Conservation (phyloP, 805 yeast genomes). For the Dipodascopsis tothii region DNA sequence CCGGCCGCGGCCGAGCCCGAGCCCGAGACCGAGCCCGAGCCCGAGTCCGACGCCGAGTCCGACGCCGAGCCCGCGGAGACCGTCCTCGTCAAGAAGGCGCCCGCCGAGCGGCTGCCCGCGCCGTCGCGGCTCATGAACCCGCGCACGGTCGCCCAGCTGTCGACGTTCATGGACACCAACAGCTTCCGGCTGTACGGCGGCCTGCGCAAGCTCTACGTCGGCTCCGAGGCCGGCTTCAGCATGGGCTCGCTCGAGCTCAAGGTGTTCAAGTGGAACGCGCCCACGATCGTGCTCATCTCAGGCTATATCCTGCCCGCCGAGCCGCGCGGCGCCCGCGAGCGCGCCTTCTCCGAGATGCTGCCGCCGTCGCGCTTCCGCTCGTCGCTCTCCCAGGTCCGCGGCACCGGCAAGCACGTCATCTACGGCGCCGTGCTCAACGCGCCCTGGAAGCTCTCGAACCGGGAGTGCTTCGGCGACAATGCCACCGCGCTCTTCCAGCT, state of each 20-base stretch:
- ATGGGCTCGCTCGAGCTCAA: slow-evolving; percentile 79
- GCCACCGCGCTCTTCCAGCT: slow-evolving; percentile 56
- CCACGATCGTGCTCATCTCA: slow-evolving; percentile 60
- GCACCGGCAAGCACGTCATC: slow-evolving; percentile 36
- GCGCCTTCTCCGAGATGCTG: slow-evolving; percentile 24
- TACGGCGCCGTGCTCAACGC: slow-evolving; percentile 59
- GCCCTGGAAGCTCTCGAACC: slow-evolving; percentile 75
- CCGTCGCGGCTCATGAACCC: slow-evolving; percentile 39
- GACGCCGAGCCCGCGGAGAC: slow-evolving; percentile 5
- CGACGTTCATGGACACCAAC: slow-evolving; percentile 32
- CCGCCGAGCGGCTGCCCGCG: slow-evolving; percentile 17
- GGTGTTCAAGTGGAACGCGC: slow-evolving; percentile 85
- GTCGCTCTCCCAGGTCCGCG: slow-evolving; percentile 18
- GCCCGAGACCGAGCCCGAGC: slow-evolving; percentile 4
- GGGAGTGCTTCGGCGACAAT: slow-evolving; percentile 61
- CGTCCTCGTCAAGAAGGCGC: not conserved
- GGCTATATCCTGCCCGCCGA: slow-evolving; percentile 41
- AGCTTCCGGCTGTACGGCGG: slow-evolving; percentile 22
- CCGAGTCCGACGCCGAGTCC: slow-evolving; percentile 2
- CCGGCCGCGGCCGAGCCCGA: slow-evolving; percentile 13
- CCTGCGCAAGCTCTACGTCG: slow-evolving; percentile 57
- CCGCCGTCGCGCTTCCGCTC: slow-evolving; percentile 23
- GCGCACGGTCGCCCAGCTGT: slow-evolving; percentile 38
- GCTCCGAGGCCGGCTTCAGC: slow-evolving; percentile 75
- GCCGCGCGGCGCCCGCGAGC: slow-evolving; percentile 23